Evolutionary conservation across 306 rosid species (phyloP).

Genomic region (Lithocarpus polystachyus): DNA sequence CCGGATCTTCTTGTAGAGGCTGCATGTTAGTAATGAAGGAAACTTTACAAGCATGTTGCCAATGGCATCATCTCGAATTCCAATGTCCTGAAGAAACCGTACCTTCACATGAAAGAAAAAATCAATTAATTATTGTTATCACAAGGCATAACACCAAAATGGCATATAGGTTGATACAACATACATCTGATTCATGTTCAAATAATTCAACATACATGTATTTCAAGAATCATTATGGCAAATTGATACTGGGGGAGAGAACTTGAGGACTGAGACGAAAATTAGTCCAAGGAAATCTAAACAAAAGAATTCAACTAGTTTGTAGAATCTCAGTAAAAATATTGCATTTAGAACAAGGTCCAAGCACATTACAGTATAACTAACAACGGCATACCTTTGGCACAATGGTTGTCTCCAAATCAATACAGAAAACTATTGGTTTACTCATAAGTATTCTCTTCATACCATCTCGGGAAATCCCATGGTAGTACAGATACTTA

Average conservation of each 20-base stretch:
- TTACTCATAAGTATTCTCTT: constrained; percentile 78
- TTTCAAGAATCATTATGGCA: constrained; percentile 9
- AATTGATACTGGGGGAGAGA: not conserved
- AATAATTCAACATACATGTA: not conserved
- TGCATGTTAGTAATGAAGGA: constrained; percentile 83
- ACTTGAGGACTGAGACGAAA: constrained; percentile 13
- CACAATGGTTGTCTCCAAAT: constrained; percentile 69
- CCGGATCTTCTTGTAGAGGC: constrained; percentile 86
- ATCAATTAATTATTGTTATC: constrained; percentile 15
- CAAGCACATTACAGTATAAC: constrained; percentile 1
- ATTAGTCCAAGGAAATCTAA: not conserved
- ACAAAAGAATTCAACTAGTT: constrained; percentile 2
- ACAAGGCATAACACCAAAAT: constrained; percentile 14
- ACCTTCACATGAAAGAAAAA: constrained; percentile 50
- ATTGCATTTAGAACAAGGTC: not conserved
- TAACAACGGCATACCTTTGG: constrained; percentile 64
- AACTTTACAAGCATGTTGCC: constrained; percentile 95
- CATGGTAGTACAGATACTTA: constrained; percentile 75
- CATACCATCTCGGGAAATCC: constrained; percentile 85
- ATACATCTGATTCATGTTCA: not conserved
- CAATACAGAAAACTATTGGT: constrained; percentile 81
- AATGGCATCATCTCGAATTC: constrained; percentile 73
- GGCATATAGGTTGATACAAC: not conserved
- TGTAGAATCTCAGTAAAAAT: not conserved
- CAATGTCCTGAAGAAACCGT: constrained; percentile 70